Conservation (phyloP, 441 rosid genomes). For the Gossypium schwendimanii region DNA sequence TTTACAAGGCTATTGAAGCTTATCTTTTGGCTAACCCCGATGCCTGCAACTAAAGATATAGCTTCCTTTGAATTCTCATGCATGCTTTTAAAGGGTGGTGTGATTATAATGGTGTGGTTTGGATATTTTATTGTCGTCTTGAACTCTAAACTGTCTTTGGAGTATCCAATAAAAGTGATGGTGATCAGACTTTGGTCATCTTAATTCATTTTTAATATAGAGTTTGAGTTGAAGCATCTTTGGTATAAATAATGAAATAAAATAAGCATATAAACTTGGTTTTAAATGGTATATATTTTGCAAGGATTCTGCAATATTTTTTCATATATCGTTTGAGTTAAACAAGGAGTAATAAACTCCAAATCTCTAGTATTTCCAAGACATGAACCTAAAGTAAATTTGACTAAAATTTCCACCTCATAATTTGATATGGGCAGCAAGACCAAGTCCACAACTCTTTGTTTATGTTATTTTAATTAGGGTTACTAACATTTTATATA, state of each 20-base stretch:
- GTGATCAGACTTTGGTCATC: not conserved
- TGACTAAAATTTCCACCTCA: not conserved
- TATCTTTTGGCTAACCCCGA: slow-evolving; percentile 35
- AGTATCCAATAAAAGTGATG: not conserved
- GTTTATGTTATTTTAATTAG: too few relatives aligned
- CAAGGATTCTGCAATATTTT: not conserved
- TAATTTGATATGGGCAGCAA: too few relatives aligned
- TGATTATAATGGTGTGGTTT: not conserved
- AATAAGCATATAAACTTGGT: not conserved
- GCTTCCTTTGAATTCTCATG: not conserved
- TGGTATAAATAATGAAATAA: not conserved
- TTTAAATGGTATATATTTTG: not conserved
- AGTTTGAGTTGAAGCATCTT: not conserved
- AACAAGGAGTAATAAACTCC: not conserved
- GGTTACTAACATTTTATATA: too few relatives aligned
- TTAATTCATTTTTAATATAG: not conserved
- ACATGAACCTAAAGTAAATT: not conserved
- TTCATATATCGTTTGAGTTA: not conserved
- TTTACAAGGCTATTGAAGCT: slow-evolving; percentile 37
- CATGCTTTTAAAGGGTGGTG: not conserved
- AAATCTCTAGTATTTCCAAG: not conserved
- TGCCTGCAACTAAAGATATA: not conserved
- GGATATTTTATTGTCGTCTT: not conserved
- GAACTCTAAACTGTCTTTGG: not conserved
- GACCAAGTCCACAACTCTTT: too few relatives aligned